These are phyloP conservation scores for Ophiostoma perfectum DNA, from an alignment of 2,329 filamentous ascomycete genomes.

Conservation along the genomic window DNA sequence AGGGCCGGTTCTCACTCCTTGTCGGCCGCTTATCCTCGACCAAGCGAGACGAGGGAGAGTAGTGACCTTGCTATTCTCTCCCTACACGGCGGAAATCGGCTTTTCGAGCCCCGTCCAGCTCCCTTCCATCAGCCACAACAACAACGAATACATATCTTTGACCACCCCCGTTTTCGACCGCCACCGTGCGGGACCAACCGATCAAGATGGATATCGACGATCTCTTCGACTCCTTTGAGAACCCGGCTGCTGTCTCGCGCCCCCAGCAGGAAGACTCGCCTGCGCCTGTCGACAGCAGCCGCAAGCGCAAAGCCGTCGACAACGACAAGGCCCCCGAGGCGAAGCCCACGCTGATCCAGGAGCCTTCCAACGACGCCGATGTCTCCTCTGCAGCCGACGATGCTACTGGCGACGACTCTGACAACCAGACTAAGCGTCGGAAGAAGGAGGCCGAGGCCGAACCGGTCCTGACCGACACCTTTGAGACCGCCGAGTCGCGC, in stretches of 20 bases:
- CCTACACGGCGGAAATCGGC: background rate
- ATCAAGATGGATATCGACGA: conserved; percentile 57
- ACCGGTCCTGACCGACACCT: conserved; percentile 84
- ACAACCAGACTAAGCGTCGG: conserved; percentile 55
- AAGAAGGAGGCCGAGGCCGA: conserved; percentile 55
- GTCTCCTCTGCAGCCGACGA: conserved; percentile 29
- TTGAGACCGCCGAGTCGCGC: conserved; percentile 90
- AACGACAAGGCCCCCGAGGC: conserved; percentile 21
- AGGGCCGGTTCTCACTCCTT: conserved; percentile 3
- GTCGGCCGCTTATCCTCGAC: background rate
- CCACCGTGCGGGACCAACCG: conserved; percentile 1
- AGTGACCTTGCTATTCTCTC: background rate
- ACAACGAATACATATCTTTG: conserved; percentile 4
- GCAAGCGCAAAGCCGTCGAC: conserved; percentile 75
- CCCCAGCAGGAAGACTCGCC: conserved; percentile 30
- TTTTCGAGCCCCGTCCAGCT: background rate
- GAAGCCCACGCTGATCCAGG: conserved; percentile 27
- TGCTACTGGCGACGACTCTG: conserved; percentile 35
- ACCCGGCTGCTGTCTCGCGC: conserved; percentile 46
- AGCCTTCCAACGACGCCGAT: conserved; percentile 36
- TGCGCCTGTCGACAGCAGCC: conserved; percentile 54
- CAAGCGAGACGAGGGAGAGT: background rate
- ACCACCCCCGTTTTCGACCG: background rate
- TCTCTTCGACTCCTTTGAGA: conserved; percentile 77
- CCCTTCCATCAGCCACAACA: background rate